phyloP scores from a whole-genome alignment of 2,329 filamentous ascomycete genomes.

The Clarireedia monteithiana region DNA sequence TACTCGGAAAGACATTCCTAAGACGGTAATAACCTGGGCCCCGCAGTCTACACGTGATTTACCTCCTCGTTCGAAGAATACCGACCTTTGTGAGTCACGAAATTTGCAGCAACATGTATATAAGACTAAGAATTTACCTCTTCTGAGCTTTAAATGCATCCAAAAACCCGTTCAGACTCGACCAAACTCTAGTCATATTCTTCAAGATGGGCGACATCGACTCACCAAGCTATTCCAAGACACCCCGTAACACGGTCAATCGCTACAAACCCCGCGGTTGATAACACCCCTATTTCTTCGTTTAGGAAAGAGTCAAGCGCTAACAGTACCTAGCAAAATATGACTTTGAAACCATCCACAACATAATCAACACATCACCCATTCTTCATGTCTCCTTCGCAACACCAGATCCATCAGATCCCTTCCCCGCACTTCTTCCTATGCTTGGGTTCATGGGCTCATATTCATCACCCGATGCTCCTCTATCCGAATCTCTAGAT shows the following conservation, averaged over 20 bases:
- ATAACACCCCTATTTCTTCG: not conserved
- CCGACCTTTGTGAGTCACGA: not conserved
- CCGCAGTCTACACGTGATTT: not conserved
- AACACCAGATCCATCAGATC: conserved; percentile 43
- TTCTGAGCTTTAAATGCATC: not conserved
- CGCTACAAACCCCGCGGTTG: not conserved
- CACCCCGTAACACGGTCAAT: not conserved
- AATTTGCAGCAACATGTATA: not conserved
- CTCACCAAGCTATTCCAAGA: not conserved
- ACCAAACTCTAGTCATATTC: not conserved
- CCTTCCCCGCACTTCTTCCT: conserved; percentile 49
- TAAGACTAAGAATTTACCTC: not conserved
- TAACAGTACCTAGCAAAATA: conserved; percentile 50
- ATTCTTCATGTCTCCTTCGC: conserved; percentile 77
- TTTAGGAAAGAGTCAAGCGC: not conserved
- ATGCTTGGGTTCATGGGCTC: conserved; percentile 82
- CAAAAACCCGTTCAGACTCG: not conserved
- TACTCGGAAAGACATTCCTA: not conserved
- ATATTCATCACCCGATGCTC: conserved; percentile 53
- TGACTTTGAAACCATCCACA: conserved; percentile 63
- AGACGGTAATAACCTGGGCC: not conserved
- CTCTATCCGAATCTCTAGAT: conserved; percentile 37
- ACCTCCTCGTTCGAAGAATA: not conserved
- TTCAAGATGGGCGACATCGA: not conserved
- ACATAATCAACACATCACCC: conserved; percentile 64